phyloP scores from a whole-genome alignment of 345 rosid genomes.

The Crucihimalaya himalaica region DNA sequence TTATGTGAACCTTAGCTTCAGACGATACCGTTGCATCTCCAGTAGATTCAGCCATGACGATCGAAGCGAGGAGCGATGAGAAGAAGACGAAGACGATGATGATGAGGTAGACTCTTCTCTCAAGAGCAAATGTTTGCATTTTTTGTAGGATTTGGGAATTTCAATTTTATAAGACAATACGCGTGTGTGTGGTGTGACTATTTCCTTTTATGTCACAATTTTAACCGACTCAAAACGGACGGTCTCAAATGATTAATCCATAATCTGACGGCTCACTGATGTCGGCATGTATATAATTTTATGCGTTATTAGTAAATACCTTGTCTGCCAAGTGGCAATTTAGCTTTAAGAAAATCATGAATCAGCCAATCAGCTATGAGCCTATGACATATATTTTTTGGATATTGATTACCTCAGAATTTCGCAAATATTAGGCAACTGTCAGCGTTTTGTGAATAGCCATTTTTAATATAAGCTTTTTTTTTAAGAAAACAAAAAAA shows the following conservation, averaged over 20 bases:
- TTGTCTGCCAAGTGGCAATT: not conserved
- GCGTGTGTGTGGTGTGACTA: not conserved
- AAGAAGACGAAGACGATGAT: not conserved
- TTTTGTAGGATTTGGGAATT: conserved; percentile 22
- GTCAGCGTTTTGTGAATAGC: not conserved
- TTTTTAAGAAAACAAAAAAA: not conserved
- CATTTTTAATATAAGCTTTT: not conserved
- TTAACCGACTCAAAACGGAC: conserved; percentile 19
- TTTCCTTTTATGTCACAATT: not conserved
- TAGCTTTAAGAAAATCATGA: not conserved
- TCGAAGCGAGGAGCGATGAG: conserved; percentile 25
- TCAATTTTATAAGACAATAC: not conserved
- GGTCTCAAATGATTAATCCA: not conserved
- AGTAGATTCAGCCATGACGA: conserved; percentile 51
- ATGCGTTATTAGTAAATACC: not conserved
- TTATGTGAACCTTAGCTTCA: conserved; percentile 63
- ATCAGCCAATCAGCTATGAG: not conserved
- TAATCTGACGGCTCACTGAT: conserved; percentile 10
- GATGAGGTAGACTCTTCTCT: conserved; percentile 2
- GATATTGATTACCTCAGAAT: not conserved
- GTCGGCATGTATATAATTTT: not conserved
- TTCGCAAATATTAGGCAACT: not conserved
- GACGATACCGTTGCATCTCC: conserved; percentile 31
- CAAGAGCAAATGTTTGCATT: conserved; percentile 19
- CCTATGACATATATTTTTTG: no score